Conservation (phyloP, 2,329 filamentous ascomycete species). For the Calonectria honghensis region DNA sequence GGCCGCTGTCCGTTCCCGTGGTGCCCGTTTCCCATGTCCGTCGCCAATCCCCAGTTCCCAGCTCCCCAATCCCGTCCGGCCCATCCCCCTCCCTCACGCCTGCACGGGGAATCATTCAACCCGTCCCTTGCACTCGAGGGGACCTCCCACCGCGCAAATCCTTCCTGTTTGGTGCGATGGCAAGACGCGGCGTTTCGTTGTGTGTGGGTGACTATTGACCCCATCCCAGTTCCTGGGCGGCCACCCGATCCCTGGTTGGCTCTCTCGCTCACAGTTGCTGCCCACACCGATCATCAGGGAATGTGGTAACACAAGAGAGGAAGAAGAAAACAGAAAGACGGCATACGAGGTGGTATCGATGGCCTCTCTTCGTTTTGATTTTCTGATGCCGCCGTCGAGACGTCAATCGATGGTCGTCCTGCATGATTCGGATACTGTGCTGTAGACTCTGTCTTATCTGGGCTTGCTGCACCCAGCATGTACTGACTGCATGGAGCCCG, state of each 20-base stretch:
- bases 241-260: slow-evolving; percentile 1
- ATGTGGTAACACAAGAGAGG: background rate
- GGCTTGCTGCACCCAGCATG: slow-evolving; percentile 19
- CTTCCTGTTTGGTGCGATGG: slow-evolving; percentile 11
- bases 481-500: slow-evolving; percentile 11
- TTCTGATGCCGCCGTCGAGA: background rate
- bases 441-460: slow-evolving; percentile 21
- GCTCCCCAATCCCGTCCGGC: slow-evolving; percentile 36
- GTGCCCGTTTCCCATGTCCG: slow-evolving; percentile 14
- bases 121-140: slow-evolving; percentile 23
- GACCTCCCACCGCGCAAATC: slow-evolving; percentile 6
- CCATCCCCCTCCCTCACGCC: slow-evolving; percentile 33
- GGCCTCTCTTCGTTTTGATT: background rate
- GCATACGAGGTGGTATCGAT: background rate
- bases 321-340: background rate
- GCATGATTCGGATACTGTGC: slow-evolving; percentile 30
- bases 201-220: background rate
- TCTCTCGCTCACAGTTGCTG: background rate
- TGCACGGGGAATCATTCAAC: slow-evolving; percentile 16
- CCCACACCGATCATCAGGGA: background rate
- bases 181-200: slow-evolving; percentile 20
- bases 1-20: slow-evolving; percentile 31
- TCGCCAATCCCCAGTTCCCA: slow-evolving; percentile 32
- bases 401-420: slow-evolving; percentile 15
- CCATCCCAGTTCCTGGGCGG: slow-evolving; percentile 14